Base-by-base conservation (phyloP, 345 rosid species). In the Eucalyptus pauciflora region DNA sequence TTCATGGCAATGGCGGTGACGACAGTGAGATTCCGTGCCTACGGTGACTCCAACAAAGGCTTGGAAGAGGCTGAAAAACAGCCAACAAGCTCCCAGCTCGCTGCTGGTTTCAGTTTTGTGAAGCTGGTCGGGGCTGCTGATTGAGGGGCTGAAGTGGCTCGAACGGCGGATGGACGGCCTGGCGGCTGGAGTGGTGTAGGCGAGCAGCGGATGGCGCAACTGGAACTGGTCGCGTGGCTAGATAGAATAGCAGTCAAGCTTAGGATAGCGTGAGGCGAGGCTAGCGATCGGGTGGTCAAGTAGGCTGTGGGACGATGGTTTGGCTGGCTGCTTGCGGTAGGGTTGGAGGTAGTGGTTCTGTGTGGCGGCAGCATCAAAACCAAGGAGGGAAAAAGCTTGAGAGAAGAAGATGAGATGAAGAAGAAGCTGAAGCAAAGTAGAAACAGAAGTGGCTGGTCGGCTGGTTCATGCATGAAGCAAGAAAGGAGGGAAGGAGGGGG, bases 241-340 rank as follows among this genome's bases (percentile, higher is more conserved):
- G 20, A 51, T 7, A 4, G 1, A 51, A 16, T 2, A 8, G 0
- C 1, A 0, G 4, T 22, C 22, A 16, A 0, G 18, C 54, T 51
- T 16, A 2, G 22, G 54, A 0, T 0, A 16, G 3, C 2, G 0
- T 51, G 54, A 51, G 3, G 2, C 0, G 3, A 0, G 54, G 54
- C 0, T 16, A 1, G 54, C 2, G 2, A 0, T 16, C 1, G 0
- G 4, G 54, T 1, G 4, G 1, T 51, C 3, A 2, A 51, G 52
- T 3, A 15, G 7, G 54, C 3, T 50, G 1, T 51, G 54, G 54
- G 52, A 50, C 0, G 0, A 3, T 50, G 20, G 20, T 51, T 51
- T 0, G 3, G 7, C 7, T 51, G 1, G 54, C 1, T 6, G 0
- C 54, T 51, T 51, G 2, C 1, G 2, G 54, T 51, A 51, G 22